These are phyloP conservation scores for Torrubiella hemipterigena DNA, from an alignment of 2,329 filamentous ascomycete species.

Conservation along the genomic window DNA sequence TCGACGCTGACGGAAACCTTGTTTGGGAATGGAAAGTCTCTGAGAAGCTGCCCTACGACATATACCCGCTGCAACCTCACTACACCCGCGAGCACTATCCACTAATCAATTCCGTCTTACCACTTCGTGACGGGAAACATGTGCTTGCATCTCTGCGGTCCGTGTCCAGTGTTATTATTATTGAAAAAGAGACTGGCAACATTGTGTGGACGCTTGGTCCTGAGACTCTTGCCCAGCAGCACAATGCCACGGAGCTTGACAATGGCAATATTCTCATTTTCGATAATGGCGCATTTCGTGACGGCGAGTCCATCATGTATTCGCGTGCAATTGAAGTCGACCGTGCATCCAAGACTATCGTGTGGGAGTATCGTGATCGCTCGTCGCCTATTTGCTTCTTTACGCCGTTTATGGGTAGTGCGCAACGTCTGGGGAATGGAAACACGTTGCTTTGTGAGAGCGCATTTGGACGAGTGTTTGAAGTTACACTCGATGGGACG, in stretches of 20 bases:
- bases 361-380: constrained; percentile 17
- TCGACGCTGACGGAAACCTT: constrained; percentile 12
- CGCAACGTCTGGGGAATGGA: constrained; percentile 14
- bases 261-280: constrained; percentile 20
- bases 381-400: constrained; percentile 18
- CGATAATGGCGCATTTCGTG: constrained; percentile 16
- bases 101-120: constrained; percentile 17
- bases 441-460: constrained; percentile 17
- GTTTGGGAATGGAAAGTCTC: constrained; percentile 18
- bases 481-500: constrained; percentile 13
- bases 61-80: constrained; percentile 16
- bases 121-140: constrained; percentile 15
- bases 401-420: constrained; percentile 18
- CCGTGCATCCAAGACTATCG: constrained; percentile 11
- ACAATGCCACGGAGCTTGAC: constrained; percentile 16
- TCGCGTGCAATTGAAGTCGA: constrained; percentile 15
- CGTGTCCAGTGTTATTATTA: constrained; percentile 16
- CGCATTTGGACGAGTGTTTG: constrained; percentile 14
- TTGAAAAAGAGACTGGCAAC: constrained; percentile 13
- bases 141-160: constrained; percentile 16
- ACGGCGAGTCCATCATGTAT: constrained; percentile 16
- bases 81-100: constrained; percentile 19
- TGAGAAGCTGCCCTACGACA: constrained; percentile 12
- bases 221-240: constrained; percentile 15
- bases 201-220: constrained; percentile 16